phyloP scores from a whole-genome alignment of 805 yeast species.

The Schwanniomyces pseudopolymorphus region DNA sequence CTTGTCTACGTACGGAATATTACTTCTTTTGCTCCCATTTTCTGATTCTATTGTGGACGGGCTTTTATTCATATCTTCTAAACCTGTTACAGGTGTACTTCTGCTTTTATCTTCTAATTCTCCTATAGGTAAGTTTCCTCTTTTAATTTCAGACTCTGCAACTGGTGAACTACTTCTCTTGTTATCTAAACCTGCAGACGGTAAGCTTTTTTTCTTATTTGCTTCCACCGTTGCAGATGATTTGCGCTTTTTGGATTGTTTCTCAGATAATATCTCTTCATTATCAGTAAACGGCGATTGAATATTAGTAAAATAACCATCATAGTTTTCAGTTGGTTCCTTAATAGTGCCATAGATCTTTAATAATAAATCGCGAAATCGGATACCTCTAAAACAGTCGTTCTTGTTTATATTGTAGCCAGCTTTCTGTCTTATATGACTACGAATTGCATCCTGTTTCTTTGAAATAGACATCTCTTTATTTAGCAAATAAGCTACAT shows the following conservation, averaged over 20 bases:
- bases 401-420: conserved; percentile 9
- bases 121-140: too few relatives aligned
- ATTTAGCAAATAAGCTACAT: conserved; percentile 12
- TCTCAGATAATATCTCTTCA: not conserved
- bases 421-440: conserved; percentile 3
- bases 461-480: conserved; percentile 6
- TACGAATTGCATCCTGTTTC: conserved; percentile 6
- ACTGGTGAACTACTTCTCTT: too few relatives aligned
- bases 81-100: too few relatives aligned
- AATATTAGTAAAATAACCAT: not conserved
- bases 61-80: too few relatives aligned
- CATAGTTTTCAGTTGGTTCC: conserved; percentile 16
- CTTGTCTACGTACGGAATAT: too few relatives aligned
- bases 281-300: not conserved
- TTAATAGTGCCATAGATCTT: conserved; percentile 12
- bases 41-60: too few relatives aligned
- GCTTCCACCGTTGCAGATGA: not conserved
- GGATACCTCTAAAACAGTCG: conserved; percentile 12
- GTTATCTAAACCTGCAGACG: not conserved
- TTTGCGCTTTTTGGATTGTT: not conserved
- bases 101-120: too few relatives aligned
- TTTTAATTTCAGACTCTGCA: too few relatives aligned
- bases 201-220: too few relatives aligned
- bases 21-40: too few relatives aligned
- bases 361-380: conserved; percentile 14